These are phyloP conservation scores for Dryas alaskensis DNA, from an alignment of 306 rosid species.

Conservation along the genomic window DNA sequence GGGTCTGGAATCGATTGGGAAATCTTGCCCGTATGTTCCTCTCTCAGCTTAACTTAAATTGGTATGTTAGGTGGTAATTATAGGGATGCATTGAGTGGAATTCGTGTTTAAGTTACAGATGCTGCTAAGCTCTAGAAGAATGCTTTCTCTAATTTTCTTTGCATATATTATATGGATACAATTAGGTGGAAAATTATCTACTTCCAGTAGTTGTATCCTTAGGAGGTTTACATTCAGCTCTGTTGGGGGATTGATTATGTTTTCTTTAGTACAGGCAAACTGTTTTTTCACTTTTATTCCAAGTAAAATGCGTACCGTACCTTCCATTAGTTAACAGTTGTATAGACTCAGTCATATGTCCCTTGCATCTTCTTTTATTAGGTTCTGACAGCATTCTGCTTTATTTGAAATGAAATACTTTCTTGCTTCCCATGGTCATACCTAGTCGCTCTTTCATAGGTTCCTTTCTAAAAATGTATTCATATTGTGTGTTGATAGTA, in stretches of 20 bases:
- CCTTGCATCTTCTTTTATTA: background rate
- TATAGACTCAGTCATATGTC: background rate
- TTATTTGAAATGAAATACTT: background rate
- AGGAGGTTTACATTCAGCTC: background rate
- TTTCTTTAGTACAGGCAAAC: background rate
- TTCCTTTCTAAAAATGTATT: constrained; percentile 11
- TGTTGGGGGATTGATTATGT: background rate
- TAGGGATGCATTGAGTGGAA: constrained; percentile 13
- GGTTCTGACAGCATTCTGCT: background rate
- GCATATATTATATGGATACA: background rate
- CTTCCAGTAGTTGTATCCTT: constrained; percentile 10
- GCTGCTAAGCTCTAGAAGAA: background rate
- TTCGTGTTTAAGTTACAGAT: constrained; percentile 13
- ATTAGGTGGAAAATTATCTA: background rate
- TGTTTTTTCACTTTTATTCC: background rate
- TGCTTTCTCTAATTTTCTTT: constrained; percentile 9
- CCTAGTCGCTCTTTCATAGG: background rate
- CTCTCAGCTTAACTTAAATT: constrained; percentile 24
- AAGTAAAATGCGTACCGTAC: background rate
- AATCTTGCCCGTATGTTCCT: constrained; percentile 74
- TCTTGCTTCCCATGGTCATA: background rate
- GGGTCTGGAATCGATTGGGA: constrained; percentile 84
- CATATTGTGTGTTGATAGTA: constrained; percentile 4
- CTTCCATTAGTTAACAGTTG: constrained; percentile 1
- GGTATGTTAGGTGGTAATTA: constrained; percentile 16